A percentile compares a stretch with the other conserved stretches of the same genome.
Evolutionary conservation across 495 filamentous ascomycete genomes (phyloP).

Genomic region (Astrothelium subdiscretum): DNA sequence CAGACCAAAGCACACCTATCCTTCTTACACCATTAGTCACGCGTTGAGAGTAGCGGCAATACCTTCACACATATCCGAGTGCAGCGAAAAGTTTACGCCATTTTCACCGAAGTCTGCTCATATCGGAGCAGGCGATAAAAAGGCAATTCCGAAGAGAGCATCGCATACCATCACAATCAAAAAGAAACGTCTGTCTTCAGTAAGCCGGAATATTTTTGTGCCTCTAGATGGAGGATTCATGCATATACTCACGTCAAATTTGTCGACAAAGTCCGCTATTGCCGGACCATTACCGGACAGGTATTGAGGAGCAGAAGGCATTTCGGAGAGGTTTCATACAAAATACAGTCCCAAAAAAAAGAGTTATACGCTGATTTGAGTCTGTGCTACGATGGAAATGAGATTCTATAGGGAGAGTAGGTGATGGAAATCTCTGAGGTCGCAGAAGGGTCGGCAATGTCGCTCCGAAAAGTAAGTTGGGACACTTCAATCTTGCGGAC

Average conservation of each 20-base stretch:
- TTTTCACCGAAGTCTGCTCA: neutral
- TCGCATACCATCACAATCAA: conserved; percentile 87
- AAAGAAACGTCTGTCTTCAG: conserved; percentile 63
- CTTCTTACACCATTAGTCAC: conserved; percentile 30
- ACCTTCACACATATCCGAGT: neutral
- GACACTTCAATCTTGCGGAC: no score
- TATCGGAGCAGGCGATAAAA: neutral
- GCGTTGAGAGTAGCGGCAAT: neutral
- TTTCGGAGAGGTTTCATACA: no score
- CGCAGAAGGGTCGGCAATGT: no score
- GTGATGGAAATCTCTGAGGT: no score
- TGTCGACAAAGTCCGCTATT: conserved; percentile 71
- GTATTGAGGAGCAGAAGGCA: conserved; percentile 45
- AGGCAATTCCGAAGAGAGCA: conserved; percentile 6
- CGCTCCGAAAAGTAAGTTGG: no score
- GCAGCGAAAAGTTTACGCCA: neutral
- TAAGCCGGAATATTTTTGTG: neutral
- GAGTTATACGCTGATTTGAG: no score
- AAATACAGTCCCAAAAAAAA: no score
- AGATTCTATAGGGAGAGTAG: no score
- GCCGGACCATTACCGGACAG: conserved; percentile 66
- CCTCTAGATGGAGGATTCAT: neutral
- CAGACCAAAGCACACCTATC: conserved; percentile 90
- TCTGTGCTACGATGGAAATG: no score
- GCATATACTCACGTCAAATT: conserved; percentile 68